Evolutionary conservation across 2,329 filamentous ascomycete genomes (phyloP), one percentile per base, ranked within the genome.

Genomic region (Cladophialophora carrionii): DNA sequence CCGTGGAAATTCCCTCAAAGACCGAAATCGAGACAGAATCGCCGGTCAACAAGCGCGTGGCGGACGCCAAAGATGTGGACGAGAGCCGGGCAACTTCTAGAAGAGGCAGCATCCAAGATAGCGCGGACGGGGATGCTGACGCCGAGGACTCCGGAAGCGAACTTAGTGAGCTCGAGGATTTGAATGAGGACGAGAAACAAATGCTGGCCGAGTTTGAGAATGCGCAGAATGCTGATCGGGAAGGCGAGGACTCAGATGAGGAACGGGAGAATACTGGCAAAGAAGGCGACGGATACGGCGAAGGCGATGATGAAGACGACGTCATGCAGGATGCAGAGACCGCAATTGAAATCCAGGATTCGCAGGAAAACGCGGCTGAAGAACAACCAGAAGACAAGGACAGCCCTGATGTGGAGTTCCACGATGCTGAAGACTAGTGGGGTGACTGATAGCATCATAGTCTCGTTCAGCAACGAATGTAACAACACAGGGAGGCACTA

Each of bases 111-210:
- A 77, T 87, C 7, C 85, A 88, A 65, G 87, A 89, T 66, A 88
- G 84, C 48, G 87, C 85, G 0, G 87, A 90, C 67, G 87, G 87
- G 59, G 88, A 90, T 66, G 83, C 87, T 4, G 81, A 86, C 29
- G 77, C 83, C 3, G 84, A 83, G 37, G 62, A 67, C 20, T 64
- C 65, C 8, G 68, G 59, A 20, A 70, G 66, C 55, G 68, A 70
- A 31, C 57, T 68, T 2, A 70, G 67, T 46, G 68, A 68, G 20
- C 57, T 67, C 12, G 64, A 65, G 48, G 85, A 85, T 63, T 84
- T 87, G 58, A 83, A 86, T 52, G 83, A 87, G 48, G 81, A 83
- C 80, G 12, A 63, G 22, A 67, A 65, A 22, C 66, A 67, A 31
- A 62, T 62, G 26, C 55, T 70, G 5, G 53, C 56, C n/a, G 63